Percentiles rank a stretch among this genome's conserved stretches.
Evolutionary conservation across 352 stramenopile genomes (phyloP).

Genomic region (Phytophthora sp.): DNA sequence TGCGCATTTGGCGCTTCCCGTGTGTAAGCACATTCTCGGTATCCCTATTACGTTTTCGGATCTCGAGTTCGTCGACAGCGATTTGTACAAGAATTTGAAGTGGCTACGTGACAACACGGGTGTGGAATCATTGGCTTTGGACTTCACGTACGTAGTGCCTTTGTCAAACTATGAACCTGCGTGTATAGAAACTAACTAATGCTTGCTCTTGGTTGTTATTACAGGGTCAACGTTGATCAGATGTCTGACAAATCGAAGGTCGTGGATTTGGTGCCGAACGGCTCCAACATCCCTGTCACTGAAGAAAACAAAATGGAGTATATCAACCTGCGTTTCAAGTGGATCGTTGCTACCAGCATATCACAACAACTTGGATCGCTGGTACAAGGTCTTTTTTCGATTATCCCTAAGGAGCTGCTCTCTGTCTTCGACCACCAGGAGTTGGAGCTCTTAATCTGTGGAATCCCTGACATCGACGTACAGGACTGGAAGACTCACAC

Average conservation of each 20-base stretch:
- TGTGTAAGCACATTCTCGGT: slow-evolving; percentile 92
- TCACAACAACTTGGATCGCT: slow-evolving; percentile 93
- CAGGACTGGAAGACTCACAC: slow-evolving; percentile 97
- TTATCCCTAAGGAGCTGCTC: slow-evolving; percentile 94
- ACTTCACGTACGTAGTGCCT: slow-evolving; percentile 76
- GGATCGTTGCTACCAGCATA: slow-evolving; percentile 82
- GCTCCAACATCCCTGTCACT: slow-evolving; percentile 94
- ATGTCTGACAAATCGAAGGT: slow-evolving; percentile 79
- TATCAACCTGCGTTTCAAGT: slow-evolving; percentile 92
- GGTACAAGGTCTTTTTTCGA: slow-evolving; percentile 96
- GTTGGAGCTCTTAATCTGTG: slow-evolving; percentile 97
- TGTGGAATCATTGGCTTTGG: slow-evolving; percentile 78
- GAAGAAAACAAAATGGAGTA: slow-evolving; percentile 98
- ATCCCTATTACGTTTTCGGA: slow-evolving; percentile 92
- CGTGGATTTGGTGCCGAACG: slow-evolving; percentile 96
- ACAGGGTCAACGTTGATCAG: slow-evolving; percentile 77
- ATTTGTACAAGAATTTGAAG: slow-evolving; percentile 87
- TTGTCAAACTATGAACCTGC: slow-evolving; percentile 5
- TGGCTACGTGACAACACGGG: slow-evolving; percentile 83
- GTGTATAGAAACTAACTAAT: too few species aligned
- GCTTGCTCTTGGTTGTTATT: too few species aligned
- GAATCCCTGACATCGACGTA: slow-evolving; percentile 97
- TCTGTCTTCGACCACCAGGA: slow-evolving; percentile 98
- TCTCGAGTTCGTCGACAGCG: slow-evolving; percentile 90
- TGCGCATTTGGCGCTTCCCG: slow-evolving; percentile 80